Evolutionary conservation across 805 yeast species (phyloP), one percentile per base, ranked within the genome.

Genomic region (Saccharomycopsis sp.): DNA sequence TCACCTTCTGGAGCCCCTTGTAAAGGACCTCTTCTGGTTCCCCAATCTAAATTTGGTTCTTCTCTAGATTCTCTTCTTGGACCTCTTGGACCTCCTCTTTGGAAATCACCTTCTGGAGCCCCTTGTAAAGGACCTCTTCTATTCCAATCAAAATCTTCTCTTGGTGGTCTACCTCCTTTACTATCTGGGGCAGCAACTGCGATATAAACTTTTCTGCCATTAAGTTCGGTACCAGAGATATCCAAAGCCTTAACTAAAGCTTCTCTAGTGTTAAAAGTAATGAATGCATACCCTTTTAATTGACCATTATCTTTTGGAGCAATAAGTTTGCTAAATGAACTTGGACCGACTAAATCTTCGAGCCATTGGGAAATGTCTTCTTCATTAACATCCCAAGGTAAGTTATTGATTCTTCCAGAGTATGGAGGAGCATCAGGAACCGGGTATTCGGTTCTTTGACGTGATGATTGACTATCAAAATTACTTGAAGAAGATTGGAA

Each of bases 341-440:
- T 35, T 3, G 21, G 25, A 12, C 36, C 42, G 5, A 38, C 15
- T 40, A 58, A 66, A 45, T 70, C 73, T 51, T 72, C 78, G 43
- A 82, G 70, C 67, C 79, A 81, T 20, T 70, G 72, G 39, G 59
- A 64, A 44, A 82, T 66, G 39, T 67, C 72, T 28, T 67, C 75
- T 60, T 89, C 96, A 35, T 67, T 60, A 34, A 74, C 72, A 44
- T 82, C 88, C 78, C 83, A 81, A 45, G 95, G 85, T 56, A 92
- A 73, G 64, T 88, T 87, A 57, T 75, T 74, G 50, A 89, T 70
- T 58, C 85, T 76, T n/a, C 95, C 96, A 54, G 83, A 80, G 70
- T 62, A 92, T 40, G 99, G 99, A 15, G 96, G 87, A 39, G 64
- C 70, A 52, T 86, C 89, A 34, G 99, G 99, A 46, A 92, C 70